These are phyloP conservation scores for Butyriboletus loyo DNA, from an alignment of 768 basidiomycete genomes.

Conservation along the genomic window DNA sequence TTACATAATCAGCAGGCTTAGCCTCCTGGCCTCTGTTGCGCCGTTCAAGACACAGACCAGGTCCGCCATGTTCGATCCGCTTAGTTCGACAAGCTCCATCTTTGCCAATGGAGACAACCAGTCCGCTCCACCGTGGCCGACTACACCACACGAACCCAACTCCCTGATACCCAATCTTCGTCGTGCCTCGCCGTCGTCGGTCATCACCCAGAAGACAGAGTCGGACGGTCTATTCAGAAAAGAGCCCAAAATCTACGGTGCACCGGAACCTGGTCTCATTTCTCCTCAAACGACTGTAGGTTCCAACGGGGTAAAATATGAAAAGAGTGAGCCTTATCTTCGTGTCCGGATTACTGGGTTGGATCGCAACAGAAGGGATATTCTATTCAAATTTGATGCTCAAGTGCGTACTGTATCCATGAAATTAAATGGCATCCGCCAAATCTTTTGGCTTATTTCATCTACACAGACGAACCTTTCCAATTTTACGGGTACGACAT, in stretches of 20 bases:
- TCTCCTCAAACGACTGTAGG: conserved; percentile 65
- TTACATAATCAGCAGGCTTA: conserved; percentile 25
- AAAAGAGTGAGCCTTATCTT: conserved; percentile 80
- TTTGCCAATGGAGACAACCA: conserved; percentile 51
- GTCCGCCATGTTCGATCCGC: conserved; percentile 66
- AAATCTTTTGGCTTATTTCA: not conserved
- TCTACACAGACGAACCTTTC: conserved; percentile 80
- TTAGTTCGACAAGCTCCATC: conserved; percentile 51
- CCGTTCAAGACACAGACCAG: not conserved
- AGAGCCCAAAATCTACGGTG: conserved; percentile 84
- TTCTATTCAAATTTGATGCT: conserved; percentile 91
- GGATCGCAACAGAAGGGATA: conserved; percentile 93
- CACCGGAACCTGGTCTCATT: conserved; percentile 78
- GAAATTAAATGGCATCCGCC: not conserved
- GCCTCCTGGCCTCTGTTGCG: not conserved
- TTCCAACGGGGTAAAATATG: conserved; percentile 68
- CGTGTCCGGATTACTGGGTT: conserved; percentile 86
- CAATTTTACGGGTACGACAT: conserved; percentile 84
- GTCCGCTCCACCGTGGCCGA: conserved; percentile 68
- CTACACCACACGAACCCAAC: conserved; percentile 71
- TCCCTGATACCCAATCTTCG: conserved; percentile 71
- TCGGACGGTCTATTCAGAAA: conserved; percentile 65
- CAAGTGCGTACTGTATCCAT: conserved; percentile 52
- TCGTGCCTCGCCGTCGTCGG: conserved; percentile 51
- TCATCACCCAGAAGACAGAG: conserved; percentile 50